These are phyloP conservation scores for Lentinula edodes DNA, from an alignment of 768 basidiomycete species.

Conservation along the genomic window DNA sequence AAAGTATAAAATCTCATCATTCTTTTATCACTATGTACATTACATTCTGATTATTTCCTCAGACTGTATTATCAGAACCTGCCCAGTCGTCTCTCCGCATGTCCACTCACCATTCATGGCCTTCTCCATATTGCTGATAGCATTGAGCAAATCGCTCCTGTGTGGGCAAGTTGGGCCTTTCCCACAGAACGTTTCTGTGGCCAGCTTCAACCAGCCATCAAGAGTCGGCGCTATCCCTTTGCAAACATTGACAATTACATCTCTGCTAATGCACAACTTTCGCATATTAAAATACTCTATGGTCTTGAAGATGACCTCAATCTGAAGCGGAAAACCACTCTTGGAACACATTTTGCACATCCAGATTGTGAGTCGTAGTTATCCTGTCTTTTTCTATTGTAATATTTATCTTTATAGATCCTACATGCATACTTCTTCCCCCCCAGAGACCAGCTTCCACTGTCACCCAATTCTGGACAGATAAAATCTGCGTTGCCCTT, in stretches of 20 bases:
- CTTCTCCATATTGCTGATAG: slow-evolving; percentile 18
- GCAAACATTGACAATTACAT: slow-evolving; percentile 9
- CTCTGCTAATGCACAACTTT: slow-evolving; percentile 12
- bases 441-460: slow-evolving; percentile 8
- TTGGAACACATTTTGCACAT: background rate
- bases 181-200: slow-evolving; percentile 21
- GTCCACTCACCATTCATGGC: slow-evolving; percentile 17
- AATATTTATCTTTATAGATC: slow-evolving; percentile 13
- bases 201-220: slow-evolving; percentile 9
- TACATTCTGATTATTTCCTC: background rate
- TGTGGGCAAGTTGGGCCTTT: slow-evolving; percentile 21
- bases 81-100: slow-evolving; percentile 8
- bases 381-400: background rate
- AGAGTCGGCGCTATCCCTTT: slow-evolving; percentile 15
- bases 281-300: slow-evolving; percentile 12
- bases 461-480: background rate
- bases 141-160: slow-evolving; percentile 14
- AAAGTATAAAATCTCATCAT: slow-evolving; percentile 13
- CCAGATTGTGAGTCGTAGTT: background rate
- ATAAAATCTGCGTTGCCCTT: background rate
- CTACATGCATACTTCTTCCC: slow-evolving; percentile 21
- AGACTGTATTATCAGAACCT: slow-evolving; percentile 18
- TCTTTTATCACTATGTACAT: background rate
- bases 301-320: background rate
- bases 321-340: background rate